Evolutionary conservation across 192 early-diverging fungal genomes (phyloP).

Genomic region (Phycomyces blakesleeanus): DNA sequence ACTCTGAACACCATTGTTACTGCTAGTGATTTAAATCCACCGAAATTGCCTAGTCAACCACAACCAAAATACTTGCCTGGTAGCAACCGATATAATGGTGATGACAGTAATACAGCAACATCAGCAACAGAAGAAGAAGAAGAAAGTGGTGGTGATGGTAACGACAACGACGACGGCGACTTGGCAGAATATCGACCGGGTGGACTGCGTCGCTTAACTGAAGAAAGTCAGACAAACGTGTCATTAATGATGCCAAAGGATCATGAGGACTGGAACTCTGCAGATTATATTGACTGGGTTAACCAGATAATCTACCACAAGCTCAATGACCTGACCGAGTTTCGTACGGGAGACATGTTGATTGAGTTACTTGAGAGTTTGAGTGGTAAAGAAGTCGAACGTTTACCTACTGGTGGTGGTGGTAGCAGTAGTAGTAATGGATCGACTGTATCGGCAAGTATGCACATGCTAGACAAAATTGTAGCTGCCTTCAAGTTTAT

Average conservation of each 20-base stretch:
- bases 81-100: no score
- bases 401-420: slow-evolving; percentile 37
- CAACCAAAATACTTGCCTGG: no score
- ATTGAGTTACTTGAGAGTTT: slow-evolving; percentile 44
- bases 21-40: no score
- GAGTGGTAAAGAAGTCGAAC: slow-evolving; percentile 45
- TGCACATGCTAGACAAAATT: slow-evolving; percentile 48
- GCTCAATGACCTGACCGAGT: slow-evolving; percentile 32
- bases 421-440: no score
- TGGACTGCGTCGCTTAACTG: background rate
- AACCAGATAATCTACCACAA: slow-evolving; percentile 34
- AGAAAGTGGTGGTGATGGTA: no score
- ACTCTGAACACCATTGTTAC: background rate
- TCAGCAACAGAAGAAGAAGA: no score
- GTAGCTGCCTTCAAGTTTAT: slow-evolving; percentile 54
- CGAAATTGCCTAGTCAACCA: no score
- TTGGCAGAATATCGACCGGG: slow-evolving; percentile 7
- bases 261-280: background rate
- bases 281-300: slow-evolving; percentile 45
- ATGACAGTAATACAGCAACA: no score
- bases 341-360: slow-evolving; percentile 45
- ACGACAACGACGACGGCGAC: slow-evolving; percentile 5
- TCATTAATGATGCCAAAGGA: background rate
- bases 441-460: slow-evolving; percentile 31
- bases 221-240: background rate